Conservation (phyloP, 257 asterid genomes). For the Solanum piurae region DNA sequence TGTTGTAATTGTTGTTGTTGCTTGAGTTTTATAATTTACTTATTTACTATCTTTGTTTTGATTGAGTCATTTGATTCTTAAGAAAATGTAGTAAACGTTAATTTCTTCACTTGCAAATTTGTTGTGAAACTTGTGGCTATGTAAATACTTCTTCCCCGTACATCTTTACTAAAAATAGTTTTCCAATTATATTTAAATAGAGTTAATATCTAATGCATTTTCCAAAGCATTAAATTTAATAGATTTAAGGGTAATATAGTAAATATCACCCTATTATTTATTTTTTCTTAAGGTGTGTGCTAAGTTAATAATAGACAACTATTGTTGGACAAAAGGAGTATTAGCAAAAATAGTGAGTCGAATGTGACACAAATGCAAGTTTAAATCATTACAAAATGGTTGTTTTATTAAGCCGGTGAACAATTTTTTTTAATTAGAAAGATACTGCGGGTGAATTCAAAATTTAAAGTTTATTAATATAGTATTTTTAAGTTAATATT, state of each 20-base stretch:
- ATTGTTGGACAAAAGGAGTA: too few species aligned
- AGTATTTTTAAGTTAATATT: background rate
- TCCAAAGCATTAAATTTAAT: background rate
- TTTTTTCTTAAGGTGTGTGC: too few species aligned
- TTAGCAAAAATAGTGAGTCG: background rate
- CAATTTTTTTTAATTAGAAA: too few species aligned
- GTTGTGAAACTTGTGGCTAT: background rate
- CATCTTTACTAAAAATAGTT: too few species aligned
- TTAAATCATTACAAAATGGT: background rate
- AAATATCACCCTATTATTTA: background rate
- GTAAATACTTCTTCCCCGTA: background rate
- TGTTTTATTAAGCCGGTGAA: background rate
- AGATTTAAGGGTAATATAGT: background rate
- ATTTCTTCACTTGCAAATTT: background rate
- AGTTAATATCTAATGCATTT: background rate
- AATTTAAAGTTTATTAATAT: background rate
- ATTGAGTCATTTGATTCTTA: background rate
- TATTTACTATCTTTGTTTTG: background rate
- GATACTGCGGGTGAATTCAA: background rate
- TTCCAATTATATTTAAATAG: too few species aligned
- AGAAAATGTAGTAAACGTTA: background rate
- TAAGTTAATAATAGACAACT: too few species aligned
- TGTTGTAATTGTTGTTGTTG: background rate
- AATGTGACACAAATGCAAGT: background rate
- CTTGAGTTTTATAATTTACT: background rate